Evolutionary conservation across 371 early-diverging fungal species (phyloP), one percentile per base, ranked within the genome.

Genomic region (Batkoa obscura): DNA sequence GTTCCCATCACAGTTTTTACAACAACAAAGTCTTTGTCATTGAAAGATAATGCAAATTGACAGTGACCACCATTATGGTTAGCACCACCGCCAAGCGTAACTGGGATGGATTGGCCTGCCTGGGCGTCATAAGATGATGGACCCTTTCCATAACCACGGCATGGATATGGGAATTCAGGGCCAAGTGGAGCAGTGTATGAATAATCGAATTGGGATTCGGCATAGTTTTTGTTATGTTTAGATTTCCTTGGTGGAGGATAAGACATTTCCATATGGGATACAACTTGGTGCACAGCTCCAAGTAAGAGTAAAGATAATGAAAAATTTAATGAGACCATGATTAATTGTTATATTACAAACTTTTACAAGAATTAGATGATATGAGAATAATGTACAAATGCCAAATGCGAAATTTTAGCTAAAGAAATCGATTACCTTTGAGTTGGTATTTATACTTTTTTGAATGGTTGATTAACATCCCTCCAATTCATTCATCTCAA

Each of bases 81-180:
- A 9, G 15, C 48, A 5, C 30, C n/a, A 37, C 63, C 65, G 2
- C 59, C 60, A 39, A 65, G 54, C 5, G 58, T 52, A 50, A 64
- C 57, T 42, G 59, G 64, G 34, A 56, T 59, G 30, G 64, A 58
- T 32, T 50, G 43, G 43, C 70, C 70, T 15, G 70, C 70, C n/a
- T 64, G 57, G 57, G 56, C 61, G n/a, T 49, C 50, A 32, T n/a
- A 9, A 31, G 10, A 6, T 37, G 13, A 34, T 15, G 43, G 52
- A 32, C 59, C 63, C 10, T 9, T 3, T 33, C 55, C 55, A 13
- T 57, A 56, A 15, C 63, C 63, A 36, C 58, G 51, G 43, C 63
- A 62, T 31, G 62, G 62, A 42, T 50, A 62, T 10, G 39, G 46
- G 41, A 50, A 42, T 0, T 37, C 30, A 23, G 42, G 36, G 15